Evolutionary conservation across 2,329 filamentous ascomycete species (phyloP), one percentile per base, ranked within the genome.

Genomic region (Aureobasidium lini): DNA sequence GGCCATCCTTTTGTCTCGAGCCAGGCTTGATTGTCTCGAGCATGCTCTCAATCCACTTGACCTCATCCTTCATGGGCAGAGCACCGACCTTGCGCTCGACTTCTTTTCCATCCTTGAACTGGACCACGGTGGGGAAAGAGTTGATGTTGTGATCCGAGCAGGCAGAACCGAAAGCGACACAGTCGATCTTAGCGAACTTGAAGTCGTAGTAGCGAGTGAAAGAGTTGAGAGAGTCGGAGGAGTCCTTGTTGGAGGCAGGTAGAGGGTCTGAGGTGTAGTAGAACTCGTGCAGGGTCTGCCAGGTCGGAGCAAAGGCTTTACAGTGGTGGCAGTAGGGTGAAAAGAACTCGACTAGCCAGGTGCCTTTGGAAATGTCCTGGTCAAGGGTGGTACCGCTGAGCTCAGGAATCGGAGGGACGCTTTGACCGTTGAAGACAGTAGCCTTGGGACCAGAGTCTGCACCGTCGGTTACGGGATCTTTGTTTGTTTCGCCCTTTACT

Each of bases 221-320:
- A 4, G 82, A 81, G 68, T 86, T 86, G 43, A 84, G 71, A 0
- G 79, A 76, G 13, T 65, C 74, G 40, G 81, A 75, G 65, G 72
- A 77, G 66, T 71, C 75, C 31, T 73, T 69, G 46, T 76, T 77
- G 9, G 76, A 73, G 23, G 80, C 73, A 62, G 79, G 74, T 52
- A 86, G 76, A 15, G 88, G 87, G 67, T 90, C 86, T 39, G 90
- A 94, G 39, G 92, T 96, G 76, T 90, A 85, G 77, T 96, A 99
- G 74, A 86, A 96, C 76, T 99, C 94, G 79, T 97, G 96, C 13
- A 93, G 74, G 5, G 92, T 96, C 75, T 97, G 91, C 79, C 85
- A 96, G 53, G 84, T 86, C 7, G 94, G 94, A 56, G 89, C 90
- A 68, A 90, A 89, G 52, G 81, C 78, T 71, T 81, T 81, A 76